Percentiles rank a stretch among this genome's conserved stretches.
Conservation (phyloP, 192 early-diverging fungal species). For the Umbelopsis isabellina region DNA sequence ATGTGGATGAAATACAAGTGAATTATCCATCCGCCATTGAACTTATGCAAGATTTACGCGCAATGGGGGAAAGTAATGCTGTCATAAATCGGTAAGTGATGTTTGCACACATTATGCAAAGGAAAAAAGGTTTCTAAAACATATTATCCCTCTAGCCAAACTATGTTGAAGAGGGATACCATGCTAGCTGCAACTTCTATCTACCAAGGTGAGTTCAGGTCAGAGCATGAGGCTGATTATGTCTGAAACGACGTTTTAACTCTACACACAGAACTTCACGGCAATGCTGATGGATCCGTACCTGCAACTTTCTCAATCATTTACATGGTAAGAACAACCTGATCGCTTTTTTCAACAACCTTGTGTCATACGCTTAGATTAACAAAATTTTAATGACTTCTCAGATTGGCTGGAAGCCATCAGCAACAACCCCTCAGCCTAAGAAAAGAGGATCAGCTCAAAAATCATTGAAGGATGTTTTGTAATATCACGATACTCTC, state of each 20-base stretch:
- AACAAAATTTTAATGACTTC: slow-evolving; percentile 4
- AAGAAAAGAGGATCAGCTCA: slow-evolving; percentile 78
- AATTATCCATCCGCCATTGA: slow-evolving; percentile 93
- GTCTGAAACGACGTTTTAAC: slow-evolving; percentile 6
- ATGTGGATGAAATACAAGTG: slow-evolving; percentile 89
- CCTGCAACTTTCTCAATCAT: slow-evolving; percentile 94
- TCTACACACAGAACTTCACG: slow-evolving; percentile 72
- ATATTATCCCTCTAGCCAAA: slow-evolving; percentile 44
- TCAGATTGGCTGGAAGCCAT: slow-evolving; percentile 95
- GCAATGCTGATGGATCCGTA: slow-evolving; percentile 83
- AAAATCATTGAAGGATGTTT: slow-evolving; percentile 75
- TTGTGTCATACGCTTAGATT: too few species aligned
- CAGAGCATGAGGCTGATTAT: too few species aligned
- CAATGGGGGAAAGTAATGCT: slow-evolving; percentile 96
- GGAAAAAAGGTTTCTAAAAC: not conserved
- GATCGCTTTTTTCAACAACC: too few species aligned
- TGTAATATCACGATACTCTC: slow-evolving; percentile 34
- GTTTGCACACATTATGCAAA: too few species aligned
- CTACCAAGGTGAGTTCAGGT: slow-evolving; percentile 72
- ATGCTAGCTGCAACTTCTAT: slow-evolving; percentile 82
- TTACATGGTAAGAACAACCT: slow-evolving; percentile 46
- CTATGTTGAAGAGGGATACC: slow-evolving; percentile 80
- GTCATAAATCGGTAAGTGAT: slow-evolving; percentile 64
- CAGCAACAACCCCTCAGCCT: slow-evolving; percentile 82
- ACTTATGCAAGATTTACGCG: slow-evolving; percentile 82